Evolutionary conservation across 2,329 filamentous ascomycete species (phyloP).

Genomic region (Rugonectria rugulosa): DNA sequence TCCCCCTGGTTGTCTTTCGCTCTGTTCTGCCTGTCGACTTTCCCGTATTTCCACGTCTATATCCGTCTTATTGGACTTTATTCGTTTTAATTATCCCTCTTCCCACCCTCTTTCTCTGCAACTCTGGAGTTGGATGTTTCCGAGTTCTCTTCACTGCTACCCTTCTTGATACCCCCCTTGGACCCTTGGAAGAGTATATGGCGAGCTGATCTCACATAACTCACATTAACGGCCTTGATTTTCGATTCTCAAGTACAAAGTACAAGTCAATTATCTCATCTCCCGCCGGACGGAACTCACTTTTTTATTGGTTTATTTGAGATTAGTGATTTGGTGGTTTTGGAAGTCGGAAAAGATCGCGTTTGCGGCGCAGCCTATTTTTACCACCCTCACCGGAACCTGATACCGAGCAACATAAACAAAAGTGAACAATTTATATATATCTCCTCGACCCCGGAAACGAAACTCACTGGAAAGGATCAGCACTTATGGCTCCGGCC

Average conservation of each 20-base stretch:
- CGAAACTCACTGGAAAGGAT: background rate
- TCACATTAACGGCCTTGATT: background rate
- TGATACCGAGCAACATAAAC: background rate
- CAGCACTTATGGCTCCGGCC: slow-evolving; percentile 31
- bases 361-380: background rate
- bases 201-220: slow-evolving; percentile 12
- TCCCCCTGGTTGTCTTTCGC: slow-evolving; percentile 19
- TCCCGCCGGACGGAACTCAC: slow-evolving; percentile 15
- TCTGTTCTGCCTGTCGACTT: background rate
- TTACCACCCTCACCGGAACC: background rate
- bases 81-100: background rate
- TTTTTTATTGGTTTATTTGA: background rate
- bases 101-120: background rate
- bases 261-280: background rate
- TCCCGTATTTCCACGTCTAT: slow-evolving; percentile 7
- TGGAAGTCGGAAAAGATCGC: background rate
- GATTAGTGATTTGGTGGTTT: background rate
- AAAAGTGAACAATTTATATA: background rate
- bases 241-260: slow-evolving; percentile 14
- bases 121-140: background rate
- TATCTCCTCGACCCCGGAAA: too few species aligned
- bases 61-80: background rate
- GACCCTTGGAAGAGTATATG: background rate
- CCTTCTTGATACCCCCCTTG: slow-evolving; percentile 9
- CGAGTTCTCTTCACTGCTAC: background rate